phyloP scores from a whole-genome alignment of 257 asterid genomes.

The Jacaranda copaia region DNA sequence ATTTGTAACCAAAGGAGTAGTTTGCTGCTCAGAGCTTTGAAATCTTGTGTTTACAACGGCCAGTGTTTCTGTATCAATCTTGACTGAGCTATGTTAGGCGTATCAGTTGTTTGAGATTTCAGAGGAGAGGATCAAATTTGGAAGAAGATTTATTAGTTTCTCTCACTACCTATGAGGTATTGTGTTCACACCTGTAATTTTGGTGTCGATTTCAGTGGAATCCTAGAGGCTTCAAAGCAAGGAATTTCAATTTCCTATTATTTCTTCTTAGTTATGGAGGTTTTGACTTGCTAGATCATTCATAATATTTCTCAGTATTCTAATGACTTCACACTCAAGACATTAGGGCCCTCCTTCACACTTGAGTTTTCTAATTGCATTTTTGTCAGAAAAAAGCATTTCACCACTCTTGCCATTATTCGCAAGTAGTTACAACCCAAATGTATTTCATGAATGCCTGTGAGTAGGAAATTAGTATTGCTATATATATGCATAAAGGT shows the following conservation, averaged over 20 bases:
- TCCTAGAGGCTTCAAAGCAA: background rate
- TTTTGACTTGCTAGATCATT: background rate
- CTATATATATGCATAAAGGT: background rate
- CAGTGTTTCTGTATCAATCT: background rate
- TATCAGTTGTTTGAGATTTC: background rate
- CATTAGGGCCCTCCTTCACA: background rate
- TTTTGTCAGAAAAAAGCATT: background rate
- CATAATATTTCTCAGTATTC: background rate
- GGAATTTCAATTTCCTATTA: background rate
- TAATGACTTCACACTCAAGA: background rate
- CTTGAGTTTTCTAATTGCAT: background rate
- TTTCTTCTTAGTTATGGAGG: slow-evolving; percentile 23
- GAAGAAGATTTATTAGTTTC: background rate
- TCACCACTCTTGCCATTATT: background rate
- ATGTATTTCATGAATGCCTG: background rate
- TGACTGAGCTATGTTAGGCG: background rate
- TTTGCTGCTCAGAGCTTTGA: background rate
- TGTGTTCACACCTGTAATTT: background rate
- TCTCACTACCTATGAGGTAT: background rate
- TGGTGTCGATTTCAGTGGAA: background rate
- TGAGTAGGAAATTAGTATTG: background rate
- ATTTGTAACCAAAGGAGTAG: background rate
- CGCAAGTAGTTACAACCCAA: background rate
- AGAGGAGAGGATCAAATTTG: background rate
- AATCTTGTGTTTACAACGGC: background rate